Conservation (phyloP, 768 basidiomycete species). For the Tulasnella sp. region DNA sequence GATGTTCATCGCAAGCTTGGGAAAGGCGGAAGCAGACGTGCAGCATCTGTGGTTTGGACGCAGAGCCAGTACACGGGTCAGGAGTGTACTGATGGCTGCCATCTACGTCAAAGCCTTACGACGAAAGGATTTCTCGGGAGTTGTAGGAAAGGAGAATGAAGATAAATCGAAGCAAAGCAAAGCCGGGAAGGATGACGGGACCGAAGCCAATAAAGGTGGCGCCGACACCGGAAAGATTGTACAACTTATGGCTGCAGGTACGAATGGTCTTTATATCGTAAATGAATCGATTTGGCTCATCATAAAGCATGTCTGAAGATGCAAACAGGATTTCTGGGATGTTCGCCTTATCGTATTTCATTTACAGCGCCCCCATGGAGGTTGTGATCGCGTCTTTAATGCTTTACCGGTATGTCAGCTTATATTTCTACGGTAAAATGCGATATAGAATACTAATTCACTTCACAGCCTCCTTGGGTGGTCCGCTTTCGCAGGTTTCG, state of each 20-base stretch:
- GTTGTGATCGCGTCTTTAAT: conserved; percentile 60
- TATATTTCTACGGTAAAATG: not conserved
- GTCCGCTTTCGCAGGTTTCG: conserved; percentile 66
- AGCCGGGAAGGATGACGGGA: conserved; percentile 17
- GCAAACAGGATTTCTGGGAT: conserved; percentile 36
- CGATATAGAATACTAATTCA: not conserved
- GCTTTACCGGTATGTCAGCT: conserved; percentile 52
- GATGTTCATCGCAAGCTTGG: conserved; percentile 49
- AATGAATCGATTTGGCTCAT: too few relatives aligned
- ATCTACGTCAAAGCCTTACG: conserved; percentile 84
- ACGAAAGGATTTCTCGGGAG: conserved; percentile 71
- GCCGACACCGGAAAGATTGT: conserved; percentile 87
- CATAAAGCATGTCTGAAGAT: too few relatives aligned
- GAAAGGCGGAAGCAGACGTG: conserved; percentile 36
- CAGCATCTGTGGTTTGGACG: conserved; percentile 53
- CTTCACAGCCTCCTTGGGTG: conserved; percentile 43
- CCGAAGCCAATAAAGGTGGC: conserved; percentile 33
- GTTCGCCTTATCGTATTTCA: conserved; percentile 45
- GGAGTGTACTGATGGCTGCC: conserved; percentile 70
- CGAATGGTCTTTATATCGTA: not conserved
- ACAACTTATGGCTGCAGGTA: conserved; percentile 60
- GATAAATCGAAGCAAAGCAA: conserved; percentile 7
- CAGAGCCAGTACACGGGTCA: conserved; percentile 60
- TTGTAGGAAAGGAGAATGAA: conserved; percentile 39
- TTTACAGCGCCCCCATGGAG: conserved; percentile 64